A percentile compares a stretch with the other conserved stretches of the same genome.
These are phyloP conservation scores for Trichaptum fuscoviolaceum DNA, from an alignment of 768 basidiomycete species.

Conservation along the genomic window DNA sequence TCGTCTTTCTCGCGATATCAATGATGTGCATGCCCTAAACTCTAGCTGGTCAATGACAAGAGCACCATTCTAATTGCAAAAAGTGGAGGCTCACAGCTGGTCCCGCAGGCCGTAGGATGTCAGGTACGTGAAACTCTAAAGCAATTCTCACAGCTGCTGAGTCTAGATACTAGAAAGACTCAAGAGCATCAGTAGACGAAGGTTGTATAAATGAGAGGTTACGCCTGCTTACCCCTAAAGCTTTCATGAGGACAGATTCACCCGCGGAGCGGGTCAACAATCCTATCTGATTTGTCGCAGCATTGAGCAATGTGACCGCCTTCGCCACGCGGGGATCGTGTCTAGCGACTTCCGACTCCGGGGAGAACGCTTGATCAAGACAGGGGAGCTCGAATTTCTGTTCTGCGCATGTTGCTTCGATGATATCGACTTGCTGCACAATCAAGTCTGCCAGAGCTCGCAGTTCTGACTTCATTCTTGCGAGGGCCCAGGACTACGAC, in stretches of 20 bases:
- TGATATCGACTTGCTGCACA: constrained; percentile 12
- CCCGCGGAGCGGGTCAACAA: constrained; percentile 67
- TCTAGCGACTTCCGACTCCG: constrained; percentile 26
- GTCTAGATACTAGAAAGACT: constrained; percentile 56
- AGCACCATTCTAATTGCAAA: background rate
- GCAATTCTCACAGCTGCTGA: constrained; percentile 70
- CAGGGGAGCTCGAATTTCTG: constrained; percentile 20
- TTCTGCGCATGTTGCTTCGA: constrained; percentile 20
- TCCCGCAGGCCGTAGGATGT: constrained; percentile 65
- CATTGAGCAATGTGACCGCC: constrained; percentile 60
- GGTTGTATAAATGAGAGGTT: background rate
- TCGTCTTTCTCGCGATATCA: constrained; percentile 27
- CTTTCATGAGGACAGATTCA: constrained; percentile 65
- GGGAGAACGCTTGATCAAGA: constrained; percentile 23
- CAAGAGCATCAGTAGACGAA: constrained; percentile 1
- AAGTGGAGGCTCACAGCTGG: constrained; percentile 16
- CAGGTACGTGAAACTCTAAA: constrained; percentile 64
- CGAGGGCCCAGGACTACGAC: background rate
- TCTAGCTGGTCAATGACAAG: background rate
- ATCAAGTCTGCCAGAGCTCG: background rate
- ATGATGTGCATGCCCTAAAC: constrained; percentile 41
- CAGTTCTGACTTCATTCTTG: background rate
- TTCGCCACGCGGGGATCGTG: constrained; percentile 47
- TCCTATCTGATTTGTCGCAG: constrained; percentile 63
- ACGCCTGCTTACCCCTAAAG: constrained; percentile 52